phyloP scores from a whole-genome alignment of 2,329 filamentous ascomycete species.

The Botrytis elliptica region DNA sequence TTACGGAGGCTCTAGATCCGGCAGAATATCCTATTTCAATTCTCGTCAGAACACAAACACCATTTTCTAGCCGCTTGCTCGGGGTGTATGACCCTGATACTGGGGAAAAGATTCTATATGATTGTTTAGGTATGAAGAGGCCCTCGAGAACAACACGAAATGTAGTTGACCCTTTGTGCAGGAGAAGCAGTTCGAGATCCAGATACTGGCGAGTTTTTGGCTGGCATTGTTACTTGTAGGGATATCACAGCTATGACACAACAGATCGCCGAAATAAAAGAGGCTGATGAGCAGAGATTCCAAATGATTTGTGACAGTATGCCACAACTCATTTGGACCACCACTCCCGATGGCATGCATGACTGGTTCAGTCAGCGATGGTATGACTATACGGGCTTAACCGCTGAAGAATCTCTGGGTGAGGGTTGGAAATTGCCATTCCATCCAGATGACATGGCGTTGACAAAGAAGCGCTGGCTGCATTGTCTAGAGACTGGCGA shows the following conservation, averaged over 20 bases:
- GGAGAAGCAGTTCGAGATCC: slow-evolving; percentile 66
- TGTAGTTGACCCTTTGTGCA: not conserved
- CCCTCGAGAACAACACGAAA: not conserved
- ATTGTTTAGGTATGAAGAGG: slow-evolving; percentile 49
- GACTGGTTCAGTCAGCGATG: slow-evolving; percentile 78
- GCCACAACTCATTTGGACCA: slow-evolving; percentile 73
- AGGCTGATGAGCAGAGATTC: slow-evolving; percentile 71
- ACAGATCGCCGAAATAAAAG: slow-evolving; percentile 66
- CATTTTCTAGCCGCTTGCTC: slow-evolving; percentile 58
- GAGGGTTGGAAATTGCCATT: slow-evolving; percentile 62
- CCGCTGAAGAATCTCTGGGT: slow-evolving; percentile 60
- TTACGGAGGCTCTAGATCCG: slow-evolving; percentile 54
- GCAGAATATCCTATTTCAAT: slow-evolving; percentile 67
- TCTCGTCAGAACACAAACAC: slow-evolving; percentile 59
- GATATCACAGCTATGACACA: slow-evolving; percentile 71
- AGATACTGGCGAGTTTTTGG: slow-evolving; percentile 67
- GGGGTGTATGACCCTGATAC: slow-evolving; percentile 59
- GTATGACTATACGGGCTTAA: slow-evolving; percentile 72
- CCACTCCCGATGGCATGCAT: slow-evolving; percentile 60
- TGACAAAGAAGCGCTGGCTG: slow-evolving; percentile 57
- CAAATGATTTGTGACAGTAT: slow-evolving; percentile 73
- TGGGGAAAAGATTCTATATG: slow-evolving; percentile 57
- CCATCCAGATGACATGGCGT: slow-evolving; percentile 66
- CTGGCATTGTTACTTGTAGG: slow-evolving; percentile 58
- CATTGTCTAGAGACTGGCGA: slow-evolving; percentile 65